Percentiles rank a stretch among this genome's conserved stretches.
Conservation (phyloP, 1,284 basidiomycete genomes). For the Sporisorium sorghi region DNA sequence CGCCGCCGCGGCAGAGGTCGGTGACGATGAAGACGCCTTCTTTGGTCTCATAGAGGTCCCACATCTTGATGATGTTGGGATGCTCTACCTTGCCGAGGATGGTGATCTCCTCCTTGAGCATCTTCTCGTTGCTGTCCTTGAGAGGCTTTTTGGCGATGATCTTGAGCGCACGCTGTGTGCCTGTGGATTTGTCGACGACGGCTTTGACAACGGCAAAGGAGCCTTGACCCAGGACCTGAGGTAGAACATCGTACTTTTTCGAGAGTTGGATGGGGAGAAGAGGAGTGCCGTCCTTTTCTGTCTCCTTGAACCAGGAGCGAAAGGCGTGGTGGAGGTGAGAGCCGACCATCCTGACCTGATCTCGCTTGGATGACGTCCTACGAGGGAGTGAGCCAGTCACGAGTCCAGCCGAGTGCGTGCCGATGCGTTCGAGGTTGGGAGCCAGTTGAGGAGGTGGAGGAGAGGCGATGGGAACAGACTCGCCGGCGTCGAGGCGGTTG, state of each 20-base stretch:
- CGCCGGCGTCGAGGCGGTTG: background rate
- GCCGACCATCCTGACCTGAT: conserved; percentile 60
- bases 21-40: conserved; percentile 68
- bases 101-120: conserved; percentile 65
- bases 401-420: conserved; percentile 1
- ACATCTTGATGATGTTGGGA: conserved; percentile 67
- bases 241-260: conserved; percentile 61
- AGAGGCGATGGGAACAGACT: background rate
- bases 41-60: conserved; percentile 68
- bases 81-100: conserved; percentile 64
- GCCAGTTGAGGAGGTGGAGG: background rate
- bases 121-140: conserved; percentile 63
- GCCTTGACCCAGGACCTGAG: conserved; percentile 61
- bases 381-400: conserved; percentile 20
- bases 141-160: conserved; percentile 68
- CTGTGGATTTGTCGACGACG: conserved; percentile 52
- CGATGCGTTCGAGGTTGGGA: conserved; percentile 10
- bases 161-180: conserved; percentile 64
- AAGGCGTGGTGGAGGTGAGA: conserved; percentile 62
- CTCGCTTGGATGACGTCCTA: conserved; percentile 31
- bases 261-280: conserved; percentile 59
- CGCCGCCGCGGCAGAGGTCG: conserved; percentile 66
- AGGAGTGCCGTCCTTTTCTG: conserved; percentile 61
- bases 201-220: conserved; percentile 66
- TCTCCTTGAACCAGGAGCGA: conserved; percentile 64